A percentile compares a stretch with the other conserved stretches of the same genome.
Evolutionary conservation across 106 monocot genomes (phyloP).

Genomic region (Posidonia australis): DNA sequence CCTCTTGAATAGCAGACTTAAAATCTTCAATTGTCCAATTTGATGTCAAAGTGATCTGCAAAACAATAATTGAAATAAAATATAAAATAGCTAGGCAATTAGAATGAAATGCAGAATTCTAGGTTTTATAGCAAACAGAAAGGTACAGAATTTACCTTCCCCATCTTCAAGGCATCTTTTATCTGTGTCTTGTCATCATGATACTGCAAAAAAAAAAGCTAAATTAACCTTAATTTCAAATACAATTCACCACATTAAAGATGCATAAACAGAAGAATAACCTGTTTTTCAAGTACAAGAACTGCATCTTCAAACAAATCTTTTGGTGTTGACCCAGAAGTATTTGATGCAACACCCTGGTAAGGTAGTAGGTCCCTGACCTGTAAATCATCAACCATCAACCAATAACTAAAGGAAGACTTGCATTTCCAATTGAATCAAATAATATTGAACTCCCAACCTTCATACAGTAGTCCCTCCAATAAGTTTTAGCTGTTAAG

Average conservation of each 20-base stretch:
- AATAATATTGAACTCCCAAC: slow-evolving; percentile 17
- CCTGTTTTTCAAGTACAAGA: slow-evolving; percentile 89
- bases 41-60: slow-evolving; percentile 59
- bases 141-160: slow-evolving; percentile 31
- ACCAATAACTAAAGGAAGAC: neutral
- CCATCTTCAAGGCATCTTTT: slow-evolving; percentile 70
- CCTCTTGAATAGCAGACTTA: slow-evolving; percentile 38
- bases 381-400: slow-evolving; percentile 22
- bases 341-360: slow-evolving; percentile 64
- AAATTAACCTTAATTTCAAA: neutral
- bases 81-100: neutral
- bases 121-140: neutral
- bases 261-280: slow-evolving; percentile 5
- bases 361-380: slow-evolving; percentile 61
- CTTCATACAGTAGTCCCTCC: slow-evolving; percentile 92
- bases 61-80: slow-evolving; percentile 6
- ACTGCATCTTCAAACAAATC: slow-evolving; percentile 90
- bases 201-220: slow-evolving; percentile 44
- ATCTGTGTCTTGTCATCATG: slow-evolving; percentile 67
- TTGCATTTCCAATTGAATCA: neutral
- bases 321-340: slow-evolving; percentile 91
- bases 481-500: slow-evolving; percentile 86
- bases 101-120: neutral
- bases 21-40: slow-evolving; percentile 60
- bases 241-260: no score